Base-by-base conservation (phyloP, 2,329 filamentous ascomycete species). In the Tolypocladium amazonense region DNA sequence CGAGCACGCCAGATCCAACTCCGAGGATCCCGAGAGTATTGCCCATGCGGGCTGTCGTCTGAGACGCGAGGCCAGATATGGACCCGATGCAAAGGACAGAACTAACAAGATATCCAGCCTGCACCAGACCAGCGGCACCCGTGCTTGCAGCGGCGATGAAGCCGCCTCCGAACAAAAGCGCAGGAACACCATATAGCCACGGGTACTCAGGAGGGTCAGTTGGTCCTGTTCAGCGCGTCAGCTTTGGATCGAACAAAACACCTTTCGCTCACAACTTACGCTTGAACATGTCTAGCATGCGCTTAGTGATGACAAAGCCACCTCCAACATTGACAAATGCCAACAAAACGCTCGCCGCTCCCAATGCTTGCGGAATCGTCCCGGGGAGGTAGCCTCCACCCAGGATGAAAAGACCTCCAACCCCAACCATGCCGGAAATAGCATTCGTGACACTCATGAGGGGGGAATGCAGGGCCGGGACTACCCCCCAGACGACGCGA, bases 371-470 rank as follows among this genome's bases (percentile, higher is more conserved):
- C 0, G 91, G 91, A 7, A 95, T 79, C 0, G 90, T 95, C 66
- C 87, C 84, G 0, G 90, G 90, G 0, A 90, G 64, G 68, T 86
- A 88, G 30, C 90, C 90, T 37, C 91, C 91, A 15, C 91, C 92
- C 76, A 96, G 88, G 59, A 96, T 87, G 75, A 95, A 96, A 64
- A 96, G 81, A 15, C 92, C 91, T 60, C 91, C 92, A 62, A 96
- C 81, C 60, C 91, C 92, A 37, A 96, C 92, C 88, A 96, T 90
- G 73, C 88, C 90, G 38, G 90, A 94, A 66, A 96, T 96, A 35
- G 92, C 92, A 71, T 96, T 96, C 9, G 92, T 96, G 41, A 95
- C 91, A 65, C 88, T 92, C 92, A 96, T 96, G 6, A 96, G 77
- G 1, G 91, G 92, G 2, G 89, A 93, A 72, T 96, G 92, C 6